Evolutionary conservation across 371 early-diverging fungal species (phyloP).

Genomic region (Mortierella sp.): DNA sequence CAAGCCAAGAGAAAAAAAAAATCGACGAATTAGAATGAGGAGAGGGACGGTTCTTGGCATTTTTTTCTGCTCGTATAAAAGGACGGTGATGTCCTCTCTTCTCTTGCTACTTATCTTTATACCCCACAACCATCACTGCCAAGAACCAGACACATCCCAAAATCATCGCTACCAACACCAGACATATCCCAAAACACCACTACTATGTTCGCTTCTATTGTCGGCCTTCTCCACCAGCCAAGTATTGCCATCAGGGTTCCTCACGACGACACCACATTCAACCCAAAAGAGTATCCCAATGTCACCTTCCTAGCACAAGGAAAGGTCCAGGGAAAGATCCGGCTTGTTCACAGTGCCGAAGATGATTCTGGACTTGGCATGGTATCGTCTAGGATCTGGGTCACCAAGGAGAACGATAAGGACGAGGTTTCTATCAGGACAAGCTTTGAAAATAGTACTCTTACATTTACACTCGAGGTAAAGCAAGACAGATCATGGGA

Average conservation of each 20-base stretch:
- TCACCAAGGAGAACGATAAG: constrained; percentile 46
- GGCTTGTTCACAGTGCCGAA: constrained; percentile 28
- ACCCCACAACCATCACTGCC: too few species aligned
- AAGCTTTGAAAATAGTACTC: constrained; percentile 27
- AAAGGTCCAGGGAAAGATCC: constrained; percentile 48
- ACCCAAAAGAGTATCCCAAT: constrained; percentile 40
- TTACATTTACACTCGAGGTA: constrained; percentile 38
- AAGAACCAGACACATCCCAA: too few species aligned
- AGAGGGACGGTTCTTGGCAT: neutral
- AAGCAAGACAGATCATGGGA: neutral
- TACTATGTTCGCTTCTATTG: constrained; percentile 42
- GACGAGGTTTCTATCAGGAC: constrained; percentile 28
- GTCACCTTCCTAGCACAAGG: constrained; percentile 29
- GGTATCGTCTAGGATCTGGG: constrained; percentile 50
- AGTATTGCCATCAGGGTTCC: constrained; percentile 41
- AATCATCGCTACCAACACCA: neutral
- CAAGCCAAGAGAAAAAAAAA: too few species aligned
- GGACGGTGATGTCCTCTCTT: too few species aligned
- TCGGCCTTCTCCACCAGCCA: constrained; percentile 37
- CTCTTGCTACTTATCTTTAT: too few species aligned
- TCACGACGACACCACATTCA: constrained; percentile 42
- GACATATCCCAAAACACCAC: too few species aligned
- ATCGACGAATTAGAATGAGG: too few species aligned
- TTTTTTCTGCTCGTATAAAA: too few species aligned
- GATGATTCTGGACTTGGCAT: constrained; percentile 30